These are phyloP conservation scores for Cladosporium austrohemisphaericum DNA, from an alignment of 2,329 filamentous ascomycete genomes.

Conservation along the genomic window DNA sequence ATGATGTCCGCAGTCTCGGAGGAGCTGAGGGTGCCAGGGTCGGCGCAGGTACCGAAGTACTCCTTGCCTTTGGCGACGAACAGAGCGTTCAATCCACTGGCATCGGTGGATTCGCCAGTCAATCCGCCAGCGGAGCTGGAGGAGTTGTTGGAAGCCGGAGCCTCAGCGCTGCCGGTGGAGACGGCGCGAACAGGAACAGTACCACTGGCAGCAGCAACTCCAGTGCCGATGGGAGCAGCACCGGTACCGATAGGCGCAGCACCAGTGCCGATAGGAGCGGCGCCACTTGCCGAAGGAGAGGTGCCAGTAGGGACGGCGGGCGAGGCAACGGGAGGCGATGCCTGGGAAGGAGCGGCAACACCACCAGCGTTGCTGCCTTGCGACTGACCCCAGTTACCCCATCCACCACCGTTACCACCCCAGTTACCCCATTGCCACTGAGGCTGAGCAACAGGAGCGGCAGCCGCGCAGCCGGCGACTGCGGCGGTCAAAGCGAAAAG, in stretches of 20 bases:
- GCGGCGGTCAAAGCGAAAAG: slow-evolving; percentile 12
- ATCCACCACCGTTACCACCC: slow-evolving; percentile 7
- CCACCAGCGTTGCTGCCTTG: no score
- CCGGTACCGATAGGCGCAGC: background rate
- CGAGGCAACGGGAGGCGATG: background rate
- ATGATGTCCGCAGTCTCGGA: slow-evolving; percentile 55
- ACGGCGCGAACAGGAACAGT: background rate
- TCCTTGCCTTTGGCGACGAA: slow-evolving; percentile 62
- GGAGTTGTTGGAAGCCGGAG: background rate
- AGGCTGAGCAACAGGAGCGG: slow-evolving; percentile 8
- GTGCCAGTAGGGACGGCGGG: background rate
- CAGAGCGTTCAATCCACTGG: slow-evolving; percentile 49
- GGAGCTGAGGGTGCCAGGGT: slow-evolving; percentile 50
- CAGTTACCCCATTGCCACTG: slow-evolving; percentile 10
- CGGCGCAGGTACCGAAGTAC: slow-evolving; percentile 57
- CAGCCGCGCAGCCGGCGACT: slow-evolving; percentile 12
- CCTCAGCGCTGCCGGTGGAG: background rate
- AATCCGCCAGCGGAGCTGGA: background rate
- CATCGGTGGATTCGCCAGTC: slow-evolving; percentile 11
- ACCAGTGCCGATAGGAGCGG: slow-evolving; percentile 1
- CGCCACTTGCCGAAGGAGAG: background rate
- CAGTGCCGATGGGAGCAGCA: background rate
- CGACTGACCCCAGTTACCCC: background rate
- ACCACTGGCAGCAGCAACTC: background rate
- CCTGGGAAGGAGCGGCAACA: background rate